Base-by-base conservation (phyloP, 768 basidiomycete species). In the Boletus rubropictus region DNA sequence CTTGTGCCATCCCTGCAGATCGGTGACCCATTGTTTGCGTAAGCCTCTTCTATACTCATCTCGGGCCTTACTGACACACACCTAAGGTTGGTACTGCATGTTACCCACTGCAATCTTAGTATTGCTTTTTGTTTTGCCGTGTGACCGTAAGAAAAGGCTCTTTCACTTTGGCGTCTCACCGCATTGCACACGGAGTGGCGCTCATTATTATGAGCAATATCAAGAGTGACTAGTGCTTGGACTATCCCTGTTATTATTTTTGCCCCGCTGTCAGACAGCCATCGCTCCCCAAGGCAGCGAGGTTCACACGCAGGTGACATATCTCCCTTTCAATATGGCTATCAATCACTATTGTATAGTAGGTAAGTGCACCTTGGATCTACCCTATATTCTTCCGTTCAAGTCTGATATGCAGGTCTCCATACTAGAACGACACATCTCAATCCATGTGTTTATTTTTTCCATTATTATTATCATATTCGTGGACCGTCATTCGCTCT, bases 141-240 rank as follows among this genome's bases (percentile, higher is more conserved):
- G 56, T 56, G 47, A 54, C 38, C n/a, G 17, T 40, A 31, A 39
- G 42, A 40, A 45, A 42, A 50, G 6, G 82, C 84, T 85, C 82
- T 67, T 70, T 84, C 89, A 91, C 89, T 91, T 91, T 91, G 78
- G 82, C 80, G 80, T 79, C 82, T 64, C 79, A 75, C 78, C 76
- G 72, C 67, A 62, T 64, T 52, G 53, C 28, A 60, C 58, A 85
- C 81, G 82, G 79, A 68, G 78, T 69, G 82, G 76, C 76, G 84
- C 76, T 76, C 88, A 90, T 90, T 90, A 80, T 81, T 79, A 64
- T 65, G 86, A 90, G 88, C 88, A 66, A 90, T 64, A 89, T 70
- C 32, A 54, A 72, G 32, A 42, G 29, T 51, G 34, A 54, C 64
- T 59, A 48, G 52, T 53, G 55, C 49, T 32, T 58, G 61, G 64